phyloP scores from a whole-genome alignment of 2,329 filamentous ascomycete genomes.

The Piedraia hortae region DNA sequence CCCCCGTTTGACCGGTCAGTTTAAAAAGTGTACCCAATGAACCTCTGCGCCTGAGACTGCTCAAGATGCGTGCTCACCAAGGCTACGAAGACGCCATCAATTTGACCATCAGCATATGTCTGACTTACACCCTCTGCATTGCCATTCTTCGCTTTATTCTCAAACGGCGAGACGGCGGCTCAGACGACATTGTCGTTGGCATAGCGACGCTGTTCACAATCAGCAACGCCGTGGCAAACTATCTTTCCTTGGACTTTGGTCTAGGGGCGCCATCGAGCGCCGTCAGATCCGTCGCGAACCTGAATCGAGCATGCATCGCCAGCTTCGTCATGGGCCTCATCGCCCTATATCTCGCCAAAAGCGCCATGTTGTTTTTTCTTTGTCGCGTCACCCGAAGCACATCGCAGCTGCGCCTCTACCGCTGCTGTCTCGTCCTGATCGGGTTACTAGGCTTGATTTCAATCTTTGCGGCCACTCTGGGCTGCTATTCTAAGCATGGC shows the following conservation, averaged over 20 bases:
- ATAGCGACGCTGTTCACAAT: conserved; percentile 9
- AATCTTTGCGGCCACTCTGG: conserved; percentile 8
- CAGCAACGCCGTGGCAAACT: conserved; percentile 8
- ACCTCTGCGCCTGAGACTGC: no score
- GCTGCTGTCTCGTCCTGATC: conserved; percentile 6
- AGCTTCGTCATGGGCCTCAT: conserved; percentile 9
- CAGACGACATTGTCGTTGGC: conserved; percentile 9
- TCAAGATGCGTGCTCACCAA: conserved; percentile 6
- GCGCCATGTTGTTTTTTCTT: conserved; percentile 11
- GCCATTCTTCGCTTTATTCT: conserved; percentile 9
- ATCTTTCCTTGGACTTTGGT: conserved; percentile 8
- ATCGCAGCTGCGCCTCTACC: conserved; percentile 7
- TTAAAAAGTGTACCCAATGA: no score
- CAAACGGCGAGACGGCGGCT: conserved; percentile 7
- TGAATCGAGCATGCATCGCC: conserved; percentile 7
- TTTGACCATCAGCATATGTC: conserved; percentile 10
- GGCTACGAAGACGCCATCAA: conserved; percentile 8
- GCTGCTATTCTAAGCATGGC: conserved; percentile 6
- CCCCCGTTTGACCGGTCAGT: no score
- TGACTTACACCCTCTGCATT: conserved; percentile 10
- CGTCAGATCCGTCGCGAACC: conserved; percentile 2
- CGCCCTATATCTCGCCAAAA: conserved; percentile 10
- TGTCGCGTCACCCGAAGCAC: conserved; percentile 9
- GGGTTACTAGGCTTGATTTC: conserved; percentile 8
- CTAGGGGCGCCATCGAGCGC: conserved; percentile 7